Percentiles rank a stretch among this genome's conserved stretches.
These are phyloP conservation scores for Coprinopsis sp. DNA, from an alignment of 768 basidiomycete species.

Conservation along the genomic window DNA sequence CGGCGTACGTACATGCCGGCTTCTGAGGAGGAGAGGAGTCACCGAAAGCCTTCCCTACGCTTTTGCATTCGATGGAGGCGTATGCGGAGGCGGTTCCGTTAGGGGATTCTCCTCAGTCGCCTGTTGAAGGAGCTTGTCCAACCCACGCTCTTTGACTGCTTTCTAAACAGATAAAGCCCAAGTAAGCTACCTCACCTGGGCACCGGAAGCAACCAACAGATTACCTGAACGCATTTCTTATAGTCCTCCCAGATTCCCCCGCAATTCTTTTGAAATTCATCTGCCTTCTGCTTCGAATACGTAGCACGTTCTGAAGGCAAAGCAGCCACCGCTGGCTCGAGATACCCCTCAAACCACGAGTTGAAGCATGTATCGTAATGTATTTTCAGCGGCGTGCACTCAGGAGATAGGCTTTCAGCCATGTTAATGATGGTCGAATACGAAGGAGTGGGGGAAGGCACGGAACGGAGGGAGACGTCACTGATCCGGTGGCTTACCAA, in stretches of 20 bases:
- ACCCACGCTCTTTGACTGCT: slow-evolving; percentile 73
- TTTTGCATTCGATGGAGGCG: neutral
- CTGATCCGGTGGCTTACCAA: no score
- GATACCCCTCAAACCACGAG: slow-evolving; percentile 95
- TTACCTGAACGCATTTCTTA: slow-evolving; percentile 76
- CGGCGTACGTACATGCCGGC: no score
- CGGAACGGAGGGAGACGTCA: no score
- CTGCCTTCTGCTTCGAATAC: slow-evolving; percentile 74
- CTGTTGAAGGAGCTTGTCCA: slow-evolving; percentile 72
- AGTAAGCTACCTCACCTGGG: neutral
- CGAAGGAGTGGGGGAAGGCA: no score
- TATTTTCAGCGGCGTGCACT: slow-evolving; percentile 88
- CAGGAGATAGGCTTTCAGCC: slow-evolving; percentile 75
- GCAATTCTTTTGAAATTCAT: slow-evolving; percentile 83
- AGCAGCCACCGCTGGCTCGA: slow-evolving; percentile 67
- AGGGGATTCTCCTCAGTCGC: slow-evolving; percentile 78
- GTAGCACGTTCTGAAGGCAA: slow-evolving; percentile 44
- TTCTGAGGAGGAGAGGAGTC: no score
- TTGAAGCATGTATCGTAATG: slow-evolving; percentile 95
- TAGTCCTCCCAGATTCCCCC: slow-evolving; percentile 81
- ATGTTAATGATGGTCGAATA: slow-evolving; percentile 42
- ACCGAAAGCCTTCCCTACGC: no score
- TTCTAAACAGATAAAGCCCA: slow-evolving; percentile 42
- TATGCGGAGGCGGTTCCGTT: slow-evolving; percentile 47
- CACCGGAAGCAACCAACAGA: slow-evolving; percentile 18